Evolutionary conservation across 2,329 filamentous ascomycete genomes (phyloP).

Genomic region (Raffaelea deltoideospora): DNA sequence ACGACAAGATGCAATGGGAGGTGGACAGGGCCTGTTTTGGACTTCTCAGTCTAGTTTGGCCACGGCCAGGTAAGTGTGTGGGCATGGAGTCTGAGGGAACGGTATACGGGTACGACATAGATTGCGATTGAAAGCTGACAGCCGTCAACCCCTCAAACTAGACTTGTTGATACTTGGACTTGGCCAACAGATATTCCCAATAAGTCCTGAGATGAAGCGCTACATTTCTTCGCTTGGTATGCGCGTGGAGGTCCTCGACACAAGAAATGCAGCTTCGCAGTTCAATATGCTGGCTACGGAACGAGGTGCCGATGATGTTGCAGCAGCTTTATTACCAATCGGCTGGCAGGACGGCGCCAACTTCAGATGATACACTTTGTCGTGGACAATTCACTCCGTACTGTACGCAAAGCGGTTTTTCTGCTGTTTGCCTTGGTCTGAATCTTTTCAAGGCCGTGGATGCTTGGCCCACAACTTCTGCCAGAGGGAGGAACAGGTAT

Average conservation of each 20-base stretch:
- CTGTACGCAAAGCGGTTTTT: neutral
- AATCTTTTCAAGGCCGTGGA: too few species aligned
- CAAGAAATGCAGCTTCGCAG: slow-evolving; percentile 81
- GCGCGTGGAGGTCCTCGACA: slow-evolving; percentile 78
- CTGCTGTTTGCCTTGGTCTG: too few species aligned
- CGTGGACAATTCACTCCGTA: neutral
- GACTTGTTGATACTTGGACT: slow-evolving; percentile 85
- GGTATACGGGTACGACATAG: too few species aligned
- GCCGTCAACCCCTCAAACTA: slow-evolving; percentile 19
- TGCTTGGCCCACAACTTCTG: too few species aligned
- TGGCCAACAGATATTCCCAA: slow-evolving; percentile 57
- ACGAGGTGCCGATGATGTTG: slow-evolving; percentile 69
- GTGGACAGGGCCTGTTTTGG: slow-evolving; percentile 57
- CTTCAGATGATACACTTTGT: too few species aligned
- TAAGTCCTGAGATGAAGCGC: slow-evolving; percentile 59
- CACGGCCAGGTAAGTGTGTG: slow-evolving; percentile 57
- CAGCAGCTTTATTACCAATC: slow-evolving; percentile 73
- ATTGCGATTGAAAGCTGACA: too few species aligned
- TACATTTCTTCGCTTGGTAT: slow-evolving; percentile 67
- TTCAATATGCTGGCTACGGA: slow-evolving; percentile 95
- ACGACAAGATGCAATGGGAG: slow-evolving; percentile 71
- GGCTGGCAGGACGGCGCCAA: slow-evolving; percentile 53
- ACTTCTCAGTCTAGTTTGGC: slow-evolving; percentile 65
- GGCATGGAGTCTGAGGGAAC: too few species aligned
- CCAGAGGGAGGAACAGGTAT: too few species aligned